Base-by-base conservation (phyloP, 1,284 basidiomycete species). In the Heliocybe sulcata region DNA sequence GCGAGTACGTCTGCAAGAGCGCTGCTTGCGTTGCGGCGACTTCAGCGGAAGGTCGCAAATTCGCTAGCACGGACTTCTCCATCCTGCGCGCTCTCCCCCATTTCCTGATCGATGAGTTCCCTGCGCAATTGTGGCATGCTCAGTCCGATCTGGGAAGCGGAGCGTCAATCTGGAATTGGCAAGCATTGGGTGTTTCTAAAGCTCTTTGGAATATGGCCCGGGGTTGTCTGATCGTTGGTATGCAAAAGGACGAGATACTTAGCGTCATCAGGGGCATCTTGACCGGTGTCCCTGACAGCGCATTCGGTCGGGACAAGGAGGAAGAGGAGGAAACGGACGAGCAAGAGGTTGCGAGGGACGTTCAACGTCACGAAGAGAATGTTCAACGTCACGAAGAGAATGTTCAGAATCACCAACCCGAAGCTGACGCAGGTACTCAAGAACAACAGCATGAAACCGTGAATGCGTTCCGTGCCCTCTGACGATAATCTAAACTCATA, bases 191-290 rank as follows among this genome's bases (percentile, higher is more conserved):
- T 1, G 84, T 88, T 11, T 85, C 82, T 2, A 73, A 74, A 53
- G 72, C 77, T 22, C 66, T 89, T 47, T 88, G 85, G 86, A 84
- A 85, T 61, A 75, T 89, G 68, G 83, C 85, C 2, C 70, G 76
- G 35, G 81, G 78, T 0, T 76, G 72, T 45, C 63, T 89, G 63
- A 71, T 71, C 42, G 71, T 73, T 1, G 84, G 84, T 2, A 63
- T 87, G 63, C 67, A 72, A 59, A 84, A 77, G 66, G 82, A 83
- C 3, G 73, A 75, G 1, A 81, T 87, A 29, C 61, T 86, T 25
- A 71, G 77, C 52, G 64, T 89, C 50, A 70, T 88, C 22, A 65
- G 69, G 25, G 72, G 77, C 1, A 78, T 85, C 14, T 80, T 83
- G 63, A 69, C 73, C 49, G 83, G 83, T 1, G 67, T 79, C 25